phyloP scores from a whole-genome alignment of 768 basidiomycete species.

The Exsudoporus frostii region DNA sequence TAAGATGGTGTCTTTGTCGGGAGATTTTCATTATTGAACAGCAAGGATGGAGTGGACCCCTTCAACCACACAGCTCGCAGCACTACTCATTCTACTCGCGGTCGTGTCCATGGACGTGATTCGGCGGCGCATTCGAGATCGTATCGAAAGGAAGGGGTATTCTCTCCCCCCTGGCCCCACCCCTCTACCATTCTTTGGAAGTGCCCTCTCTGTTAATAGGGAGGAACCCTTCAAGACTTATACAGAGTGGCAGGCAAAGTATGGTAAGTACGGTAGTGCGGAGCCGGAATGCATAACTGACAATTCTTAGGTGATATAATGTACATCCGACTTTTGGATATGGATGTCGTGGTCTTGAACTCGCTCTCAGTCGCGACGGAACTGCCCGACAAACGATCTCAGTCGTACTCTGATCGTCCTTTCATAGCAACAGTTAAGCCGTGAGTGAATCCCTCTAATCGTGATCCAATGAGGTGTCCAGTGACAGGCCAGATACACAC shows the following conservation, averaged over 20 bases:
- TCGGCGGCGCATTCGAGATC: slow-evolving; percentile 1
- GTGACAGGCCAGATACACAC: background rate
- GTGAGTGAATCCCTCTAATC: slow-evolving; percentile 8
- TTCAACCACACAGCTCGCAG: slow-evolving; percentile 4
- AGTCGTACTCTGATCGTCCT: slow-evolving; percentile 52
- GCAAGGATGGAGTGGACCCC: slow-evolving; percentile 5
- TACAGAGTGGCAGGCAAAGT: slow-evolving; percentile 13
- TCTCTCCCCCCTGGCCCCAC: slow-evolving; percentile 22
- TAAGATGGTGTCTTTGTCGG: background rate
- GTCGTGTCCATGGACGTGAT: background rate
- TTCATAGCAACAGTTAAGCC: slow-evolving; percentile 13
- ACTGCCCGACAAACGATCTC: slow-evolving; percentile 45
- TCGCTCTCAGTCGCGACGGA: slow-evolving; percentile 39
- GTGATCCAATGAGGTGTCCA: background rate
- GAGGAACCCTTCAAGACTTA: slow-evolving; percentile 18
- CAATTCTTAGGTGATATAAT: slow-evolving; percentile 40
- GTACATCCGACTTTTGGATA: slow-evolving; percentile 46
- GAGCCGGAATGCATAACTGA: background rate
- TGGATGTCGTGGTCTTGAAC: slow-evolving; percentile 45
- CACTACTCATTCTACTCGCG: slow-evolving; percentile 5
- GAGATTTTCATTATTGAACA: background rate
- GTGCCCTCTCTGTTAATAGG: slow-evolving; percentile 11
- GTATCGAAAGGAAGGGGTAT: slow-evolving; percentile 10
- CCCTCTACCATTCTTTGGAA: slow-evolving; percentile 20
- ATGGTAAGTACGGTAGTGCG: slow-evolving; percentile 9